Evolutionary conservation across 2,329 filamentous ascomycete species (phyloP), one percentile per base, ranked within the genome.

Genomic region (Hypoxylon sp.): DNA sequence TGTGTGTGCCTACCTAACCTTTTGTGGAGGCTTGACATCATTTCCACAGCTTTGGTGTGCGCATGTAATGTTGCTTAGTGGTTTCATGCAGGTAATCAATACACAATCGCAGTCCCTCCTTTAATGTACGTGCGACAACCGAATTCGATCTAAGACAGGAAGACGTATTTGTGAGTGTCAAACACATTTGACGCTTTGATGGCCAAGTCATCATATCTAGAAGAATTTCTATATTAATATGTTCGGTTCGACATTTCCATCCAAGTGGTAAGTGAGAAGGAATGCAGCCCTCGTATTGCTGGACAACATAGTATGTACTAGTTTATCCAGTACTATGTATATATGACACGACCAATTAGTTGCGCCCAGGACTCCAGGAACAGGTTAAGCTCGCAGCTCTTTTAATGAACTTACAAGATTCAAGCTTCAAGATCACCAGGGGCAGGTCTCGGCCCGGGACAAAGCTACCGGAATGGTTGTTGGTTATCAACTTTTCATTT

Each of bases 21-120:
- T 48, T 64, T 68, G 56, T 52, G 59, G 60, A 48, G 59, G 57
- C n/a, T 67, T 71, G 66, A 65, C 69, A 70, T 71, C 69, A 67
- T 71, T 63, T 57, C 59, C 54, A 13, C 61, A 53, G 35, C 61
- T 65, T 51, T 65, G 67, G 66, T 35, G 44, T 29, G 51, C 54
- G 60, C 52, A 39, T 37, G 29, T 31, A 31, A 31, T 31, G 24
- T 63, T 60, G 50, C 63, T 65, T 65, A 42, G 61, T 60, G 39
- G 63, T 69, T 69, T 71, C 63, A 71, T 67, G 64, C 69, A 67
- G 63, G 60, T 50, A 29, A 58, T 51, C 51, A 37, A 53, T 22
- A 55, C 47, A 53, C n/a, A 11, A 9, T 54, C 33, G 31, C 33
- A 33, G 50, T 29, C 22, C 52, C 52, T 53, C 59, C 39, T 61